phyloP scores from a whole-genome alignment of 106 monocot genomes.

The Xerophyta viscosa region DNA sequence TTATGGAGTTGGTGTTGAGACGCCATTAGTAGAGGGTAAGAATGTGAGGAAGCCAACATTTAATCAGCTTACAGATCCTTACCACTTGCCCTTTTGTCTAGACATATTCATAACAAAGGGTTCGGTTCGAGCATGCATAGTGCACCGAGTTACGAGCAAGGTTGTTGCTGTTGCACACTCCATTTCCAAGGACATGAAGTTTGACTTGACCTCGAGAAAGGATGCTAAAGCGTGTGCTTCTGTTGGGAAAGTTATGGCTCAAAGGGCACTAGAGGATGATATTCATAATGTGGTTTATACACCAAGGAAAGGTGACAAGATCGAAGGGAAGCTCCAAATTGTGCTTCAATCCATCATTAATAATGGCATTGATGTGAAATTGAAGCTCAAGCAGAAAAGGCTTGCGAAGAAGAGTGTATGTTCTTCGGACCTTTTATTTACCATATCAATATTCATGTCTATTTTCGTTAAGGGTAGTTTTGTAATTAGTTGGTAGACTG shows the following conservation, averaged over 20 bases:
- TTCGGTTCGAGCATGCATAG: slow-evolving; percentile 69
- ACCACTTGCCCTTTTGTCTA: slow-evolving; percentile 75
- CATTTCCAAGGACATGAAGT: slow-evolving; percentile 91
- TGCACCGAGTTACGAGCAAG: slow-evolving; percentile 62
- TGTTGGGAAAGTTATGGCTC: slow-evolving; percentile 52
- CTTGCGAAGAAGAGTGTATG: slow-evolving; percentile 24
- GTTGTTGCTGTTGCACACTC: slow-evolving; percentile 84
- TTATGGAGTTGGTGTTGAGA: background rate
- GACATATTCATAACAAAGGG: slow-evolving; percentile 73
- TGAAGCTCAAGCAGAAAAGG: slow-evolving; percentile 67
- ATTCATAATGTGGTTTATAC: slow-evolving; percentile 82
- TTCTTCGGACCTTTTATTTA: no score
- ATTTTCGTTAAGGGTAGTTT: no score
- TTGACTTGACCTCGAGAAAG: slow-evolving; percentile 52
- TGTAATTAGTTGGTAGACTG: no score
- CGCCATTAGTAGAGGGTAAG: slow-evolving; percentile 18
- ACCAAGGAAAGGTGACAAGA: slow-evolving; percentile 72
- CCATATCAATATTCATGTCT: no score
- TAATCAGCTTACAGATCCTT: slow-evolving; percentile 70
- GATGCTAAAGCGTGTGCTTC: slow-evolving; percentile 54
- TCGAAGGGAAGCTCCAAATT: slow-evolving; percentile 77
- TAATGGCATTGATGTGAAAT: slow-evolving; percentile 68
- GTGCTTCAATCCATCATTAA: slow-evolving; percentile 65
- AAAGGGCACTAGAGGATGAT: slow-evolving; percentile 75
- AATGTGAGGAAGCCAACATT: slow-evolving; percentile 46